Percentiles rank a stretch among this genome's conserved stretches.
Evolutionary conservation across 495 filamentous ascomycete species (phyloP).

Genomic region (Xylaria acuta): DNA sequence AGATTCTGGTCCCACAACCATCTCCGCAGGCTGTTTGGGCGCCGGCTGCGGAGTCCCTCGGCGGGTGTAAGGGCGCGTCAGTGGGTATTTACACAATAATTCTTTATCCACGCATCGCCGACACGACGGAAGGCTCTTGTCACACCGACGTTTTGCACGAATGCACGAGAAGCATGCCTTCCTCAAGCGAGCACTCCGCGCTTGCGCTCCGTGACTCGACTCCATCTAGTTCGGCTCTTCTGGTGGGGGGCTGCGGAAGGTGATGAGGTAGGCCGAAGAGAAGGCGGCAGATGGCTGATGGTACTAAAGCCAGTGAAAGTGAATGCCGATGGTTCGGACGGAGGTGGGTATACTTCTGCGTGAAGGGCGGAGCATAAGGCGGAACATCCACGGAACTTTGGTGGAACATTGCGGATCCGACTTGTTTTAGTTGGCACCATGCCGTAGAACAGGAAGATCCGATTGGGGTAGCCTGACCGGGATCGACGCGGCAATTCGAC

Average conservation of each 20-base stretch:
- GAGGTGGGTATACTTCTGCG: background rate
- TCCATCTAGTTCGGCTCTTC: background rate
- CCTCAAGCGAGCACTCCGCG: background rate
- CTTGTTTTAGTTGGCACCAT: background rate
- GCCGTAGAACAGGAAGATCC: background rate
- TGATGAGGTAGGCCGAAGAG: background rate
- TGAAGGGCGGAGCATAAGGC: background rate
- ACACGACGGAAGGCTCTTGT: constrained; percentile 30
- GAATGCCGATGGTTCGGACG: background rate
- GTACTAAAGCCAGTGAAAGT: background rate
- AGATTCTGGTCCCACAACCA: background rate
- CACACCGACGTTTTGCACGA: constrained; percentile 34
- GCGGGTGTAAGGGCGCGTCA: constrained; percentile 20
- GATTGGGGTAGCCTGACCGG: background rate
- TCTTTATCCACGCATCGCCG: constrained; percentile 25
- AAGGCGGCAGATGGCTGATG: background rate
- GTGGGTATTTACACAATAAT: constrained; percentile 29
- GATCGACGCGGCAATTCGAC: background rate
- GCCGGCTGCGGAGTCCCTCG: background rate
- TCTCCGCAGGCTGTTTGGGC: background rate
- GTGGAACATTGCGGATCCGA: constrained; percentile 2
- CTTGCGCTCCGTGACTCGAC: background rate
- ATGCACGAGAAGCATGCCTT: constrained; percentile 35
- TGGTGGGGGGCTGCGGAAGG: background rate
- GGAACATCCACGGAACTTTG: constrained; percentile 3